Evolutionary conservation across 495 filamentous ascomycete species (phyloP).

Genomic region (Penicillium bialowiezense): DNA sequence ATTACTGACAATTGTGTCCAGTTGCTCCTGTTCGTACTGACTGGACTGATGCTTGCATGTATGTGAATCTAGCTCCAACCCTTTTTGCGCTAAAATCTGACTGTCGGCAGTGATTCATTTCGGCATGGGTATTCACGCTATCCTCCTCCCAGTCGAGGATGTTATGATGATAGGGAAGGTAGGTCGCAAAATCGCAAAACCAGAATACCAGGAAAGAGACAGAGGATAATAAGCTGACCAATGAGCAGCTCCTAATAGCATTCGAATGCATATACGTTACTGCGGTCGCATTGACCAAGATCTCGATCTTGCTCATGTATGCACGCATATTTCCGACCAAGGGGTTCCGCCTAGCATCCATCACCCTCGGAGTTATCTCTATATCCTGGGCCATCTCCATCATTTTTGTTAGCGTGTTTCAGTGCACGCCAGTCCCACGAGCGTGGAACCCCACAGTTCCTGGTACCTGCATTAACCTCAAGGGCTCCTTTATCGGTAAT

Average conservation of each 20-base stretch:
- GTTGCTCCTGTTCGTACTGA: neutral
- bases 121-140: constrained; percentile 13
- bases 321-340: constrained; percentile 39
- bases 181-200: no score
- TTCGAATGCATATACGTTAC: constrained; percentile 13
- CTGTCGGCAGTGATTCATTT: constrained; percentile 9
- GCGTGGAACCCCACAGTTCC: constrained; percentile 35
- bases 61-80: neutral
- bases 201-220: no score
- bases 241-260: constrained; percentile 13
- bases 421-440: constrained; percentile 42
- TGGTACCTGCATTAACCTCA: constrained; percentile 43
- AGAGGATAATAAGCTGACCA: no score
- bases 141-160: constrained; percentile 1
- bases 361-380: constrained; percentile 37
- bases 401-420: constrained; percentile 42
- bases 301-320: constrained; percentile 44
- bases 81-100: neutral
- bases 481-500: constrained; percentile 44
- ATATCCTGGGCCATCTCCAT: constrained; percentile 38
- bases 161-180: constrained; percentile 12
- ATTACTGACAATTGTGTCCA: neutral
- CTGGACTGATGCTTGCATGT: constrained; percentile 7
- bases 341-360: constrained; percentile 33
- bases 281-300: constrained; percentile 18